Conservation (phyloP, 176 grass and related monocot species). For the Luzula sylvatica region DNA sequence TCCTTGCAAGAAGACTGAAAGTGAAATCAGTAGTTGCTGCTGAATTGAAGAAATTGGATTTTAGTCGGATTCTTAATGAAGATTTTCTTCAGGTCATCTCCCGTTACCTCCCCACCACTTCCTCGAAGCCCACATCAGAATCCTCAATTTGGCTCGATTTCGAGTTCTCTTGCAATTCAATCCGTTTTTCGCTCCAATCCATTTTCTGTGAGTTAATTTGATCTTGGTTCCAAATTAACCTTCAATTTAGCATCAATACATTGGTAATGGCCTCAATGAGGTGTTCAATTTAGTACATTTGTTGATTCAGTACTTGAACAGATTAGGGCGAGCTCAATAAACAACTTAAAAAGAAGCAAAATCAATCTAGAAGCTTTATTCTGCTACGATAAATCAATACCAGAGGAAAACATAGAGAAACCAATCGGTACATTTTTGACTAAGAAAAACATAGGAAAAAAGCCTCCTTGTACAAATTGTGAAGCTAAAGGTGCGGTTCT, state of each 20-base stretch:
- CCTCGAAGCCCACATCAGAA: not conserved
- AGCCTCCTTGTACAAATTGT: too few relatives aligned
- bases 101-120: not conserved
- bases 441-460: constrained; percentile 49
- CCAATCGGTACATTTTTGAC: constrained; percentile 50
- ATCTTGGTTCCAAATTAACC: not conserved
- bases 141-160: not conserved
- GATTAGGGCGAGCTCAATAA: constrained; percentile 36
- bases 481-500: too few relatives aligned
- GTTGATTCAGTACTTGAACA: constrained; percentile 6
- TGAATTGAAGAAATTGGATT: too few relatives aligned
- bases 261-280: not conserved
- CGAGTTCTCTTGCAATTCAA: not conserved
- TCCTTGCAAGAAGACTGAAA: not conserved
- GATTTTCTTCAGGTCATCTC: constrained; percentile 20
- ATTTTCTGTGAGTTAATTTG: constrained; percentile 21
- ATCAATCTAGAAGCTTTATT: constrained; percentile 67
- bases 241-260: not conserved
- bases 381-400: constrained; percentile 71
- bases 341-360: constrained; percentile 54
- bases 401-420: constrained; percentile 61
- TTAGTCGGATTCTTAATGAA: constrained; percentile 21
- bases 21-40: not conserved
- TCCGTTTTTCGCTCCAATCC: constrained; percentile 18
- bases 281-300: not conserved